These are phyloP conservation scores for Urtica urens DNA, from an alignment of 306 rosid species.

Conservation along the genomic window DNA sequence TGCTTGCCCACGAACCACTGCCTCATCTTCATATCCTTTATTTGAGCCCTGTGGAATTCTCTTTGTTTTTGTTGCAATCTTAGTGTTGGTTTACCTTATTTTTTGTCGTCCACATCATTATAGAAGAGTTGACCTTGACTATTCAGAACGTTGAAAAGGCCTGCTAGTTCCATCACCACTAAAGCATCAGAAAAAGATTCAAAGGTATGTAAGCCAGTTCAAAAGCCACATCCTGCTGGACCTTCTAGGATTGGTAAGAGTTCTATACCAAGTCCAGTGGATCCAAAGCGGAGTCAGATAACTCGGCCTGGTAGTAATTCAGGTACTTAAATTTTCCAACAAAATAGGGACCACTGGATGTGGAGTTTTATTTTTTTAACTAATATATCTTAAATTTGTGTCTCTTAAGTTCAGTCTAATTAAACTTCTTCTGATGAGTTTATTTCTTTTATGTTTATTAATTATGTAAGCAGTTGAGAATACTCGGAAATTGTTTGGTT, in stretches of 20 bases:
- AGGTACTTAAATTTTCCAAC: background rate
- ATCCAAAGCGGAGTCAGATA: conserved; percentile 41
- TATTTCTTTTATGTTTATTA: background rate
- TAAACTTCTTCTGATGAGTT: background rate
- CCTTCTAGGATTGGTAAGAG: conserved; percentile 28
- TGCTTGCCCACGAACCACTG: conserved; percentile 49
- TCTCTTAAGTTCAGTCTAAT: background rate
- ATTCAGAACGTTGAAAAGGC: conserved; percentile 43
- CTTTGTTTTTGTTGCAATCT: background rate
- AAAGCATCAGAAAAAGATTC: conserved; percentile 37
- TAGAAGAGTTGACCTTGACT: conserved; percentile 44
- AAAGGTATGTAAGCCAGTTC: conserved; percentile 36
- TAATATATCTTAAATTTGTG: background rate
- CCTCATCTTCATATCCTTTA: conserved; percentile 79
- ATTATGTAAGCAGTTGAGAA: conserved; percentile 20
- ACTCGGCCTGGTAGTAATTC: conserved; percentile 32
- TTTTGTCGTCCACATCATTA: conserved; percentile 2
- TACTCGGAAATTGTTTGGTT: conserved; percentile 27
- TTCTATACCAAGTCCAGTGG: conserved; percentile 20
- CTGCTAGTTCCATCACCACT: conserved; percentile 21
- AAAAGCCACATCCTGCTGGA: conserved; percentile 27
- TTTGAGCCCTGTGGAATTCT: too few relatives aligned
- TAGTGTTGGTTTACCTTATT: background rate
- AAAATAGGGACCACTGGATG: background rate
- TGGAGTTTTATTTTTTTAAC: background rate